These are phyloP conservation scores for Lactarius quietus DNA, from an alignment of 768 basidiomycete species.

Conservation along the genomic window DNA sequence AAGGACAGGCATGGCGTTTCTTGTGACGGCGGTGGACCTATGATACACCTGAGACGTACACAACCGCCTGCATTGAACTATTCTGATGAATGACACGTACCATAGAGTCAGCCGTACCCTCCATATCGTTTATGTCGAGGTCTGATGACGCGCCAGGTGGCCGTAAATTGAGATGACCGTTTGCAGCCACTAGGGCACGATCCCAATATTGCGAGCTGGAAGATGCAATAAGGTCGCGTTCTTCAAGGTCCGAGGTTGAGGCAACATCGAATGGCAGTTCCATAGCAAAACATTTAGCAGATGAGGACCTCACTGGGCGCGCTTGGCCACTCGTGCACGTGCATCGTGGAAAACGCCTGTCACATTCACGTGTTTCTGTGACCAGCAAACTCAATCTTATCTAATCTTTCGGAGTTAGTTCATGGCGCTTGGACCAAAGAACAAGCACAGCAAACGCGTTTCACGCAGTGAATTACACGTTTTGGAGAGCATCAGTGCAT, in stretches of 20 bases:
- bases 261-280: constrained; percentile 2
- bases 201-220: constrained; percentile 16
- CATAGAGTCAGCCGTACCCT: not conserved
- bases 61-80: not conserved
- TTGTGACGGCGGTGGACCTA: not conserved
- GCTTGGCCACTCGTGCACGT: not conserved
- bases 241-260: constrained; percentile 21
- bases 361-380: constrained; percentile 15
- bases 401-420: no score
- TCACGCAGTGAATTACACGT: not conserved
- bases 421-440: not conserved
- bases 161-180: not conserved
- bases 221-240: constrained; percentile 24
- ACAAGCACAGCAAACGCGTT: not conserved
- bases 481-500: not conserved
- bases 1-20: not conserved
- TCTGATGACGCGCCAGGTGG: not conserved
- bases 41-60: constrained; percentile 8
- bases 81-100: not conserved
- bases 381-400: not conserved
- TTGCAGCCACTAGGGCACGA: constrained; percentile 1
- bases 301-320: not conserved
- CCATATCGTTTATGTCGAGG: constrained; percentile 7
- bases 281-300: not conserved
- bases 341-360: not conserved